Percentiles rank a stretch among this genome's conserved stretches.
Evolutionary conservation across 2,329 filamentous ascomycete species (phyloP).

Genomic region (Aspergillus fructus): DNA sequence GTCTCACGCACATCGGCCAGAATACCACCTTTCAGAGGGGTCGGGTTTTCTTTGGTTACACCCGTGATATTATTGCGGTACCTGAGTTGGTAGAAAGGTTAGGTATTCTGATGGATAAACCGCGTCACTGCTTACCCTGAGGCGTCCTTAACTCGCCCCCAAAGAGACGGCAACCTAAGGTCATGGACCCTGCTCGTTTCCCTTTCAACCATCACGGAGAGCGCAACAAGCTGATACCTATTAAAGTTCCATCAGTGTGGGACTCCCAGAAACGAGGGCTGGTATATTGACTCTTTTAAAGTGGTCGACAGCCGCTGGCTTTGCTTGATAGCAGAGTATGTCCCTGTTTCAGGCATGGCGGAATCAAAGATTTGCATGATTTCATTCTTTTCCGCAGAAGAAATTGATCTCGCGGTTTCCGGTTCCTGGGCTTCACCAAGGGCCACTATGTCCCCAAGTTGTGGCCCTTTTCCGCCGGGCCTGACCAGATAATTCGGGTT

Average conservation of each 20-base stretch:
- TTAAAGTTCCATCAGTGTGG: neutral
- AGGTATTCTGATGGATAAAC: neutral
- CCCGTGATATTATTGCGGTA: conserved; percentile 6
- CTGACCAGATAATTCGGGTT: conserved; percentile 6
- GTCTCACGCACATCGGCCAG: conserved; percentile 4
- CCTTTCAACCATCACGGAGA: conserved; percentile 7
- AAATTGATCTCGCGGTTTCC: neutral
- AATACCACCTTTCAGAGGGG: neutral
- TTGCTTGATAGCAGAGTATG: neutral
- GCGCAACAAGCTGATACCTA: conserved; percentile 7
- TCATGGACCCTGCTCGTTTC: neutral
- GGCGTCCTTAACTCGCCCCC: neutral
- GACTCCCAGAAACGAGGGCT: neutral
- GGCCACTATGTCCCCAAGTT: neutral
- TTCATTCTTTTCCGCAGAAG: neutral
- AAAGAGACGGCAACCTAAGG: conserved; percentile 4
- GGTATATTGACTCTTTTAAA: neutral
- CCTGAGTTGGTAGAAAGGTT: neutral
- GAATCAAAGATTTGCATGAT: conserved; percentile 6
- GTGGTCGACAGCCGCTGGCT: neutral
- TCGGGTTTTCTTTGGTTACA: neutral
- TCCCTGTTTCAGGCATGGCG: neutral
- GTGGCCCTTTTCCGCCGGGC: neutral
- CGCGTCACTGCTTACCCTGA: neutral
- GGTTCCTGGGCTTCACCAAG: neutral